Base-by-base conservation (phyloP, 129 eudicot species). In the Flaveria linearis region DNA sequence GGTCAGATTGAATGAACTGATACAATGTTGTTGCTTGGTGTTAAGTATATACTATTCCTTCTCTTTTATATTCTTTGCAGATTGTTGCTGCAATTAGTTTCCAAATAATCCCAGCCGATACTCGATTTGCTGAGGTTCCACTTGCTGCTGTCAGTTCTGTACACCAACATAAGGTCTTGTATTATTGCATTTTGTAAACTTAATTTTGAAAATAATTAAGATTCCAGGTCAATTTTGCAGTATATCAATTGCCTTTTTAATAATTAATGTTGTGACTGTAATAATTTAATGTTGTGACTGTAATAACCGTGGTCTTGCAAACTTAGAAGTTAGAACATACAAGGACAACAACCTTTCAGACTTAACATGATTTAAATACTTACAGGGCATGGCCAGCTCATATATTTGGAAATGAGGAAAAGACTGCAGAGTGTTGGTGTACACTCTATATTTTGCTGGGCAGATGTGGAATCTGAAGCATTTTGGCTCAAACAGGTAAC, bases 401-500 rank as follows among this genome's bases (percentile, higher is more conserved):
- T 83, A 68, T 93, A 90, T 84, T 25, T 55, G 78, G 98, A 93
- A 68, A 71, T 93, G 86, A 84, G 86, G 56, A 91, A 76, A 77
- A 88, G 98, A 57, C 85, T 93, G 73, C 92, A 82, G 75, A 84
- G 82, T 79, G 93, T 91, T 63, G 97, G 98, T 20, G 82, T 91
- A 42, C 84, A 79, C 60, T 84, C 96, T 76, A 72, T 93, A 49
- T 86, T 80, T 55, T 93, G 98, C 61, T 93, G 98, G 98, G 98
- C 90, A 39, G 98, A 93, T 83, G 73, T 76, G 66, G 93, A 85
- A 76, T 93, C 98, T 55, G 87, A 91, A 83, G 96, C 87, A 82
- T 93, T 93, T 88, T 90, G 98, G 98, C 76, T 84, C 53, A 93
- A 88, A 58, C 98, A 85, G 96, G 98, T 88, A 87, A 12, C 28